Base-by-base conservation (phyloP, 164 flowering plant genomes). In the Brasenia schreberi region DNA sequence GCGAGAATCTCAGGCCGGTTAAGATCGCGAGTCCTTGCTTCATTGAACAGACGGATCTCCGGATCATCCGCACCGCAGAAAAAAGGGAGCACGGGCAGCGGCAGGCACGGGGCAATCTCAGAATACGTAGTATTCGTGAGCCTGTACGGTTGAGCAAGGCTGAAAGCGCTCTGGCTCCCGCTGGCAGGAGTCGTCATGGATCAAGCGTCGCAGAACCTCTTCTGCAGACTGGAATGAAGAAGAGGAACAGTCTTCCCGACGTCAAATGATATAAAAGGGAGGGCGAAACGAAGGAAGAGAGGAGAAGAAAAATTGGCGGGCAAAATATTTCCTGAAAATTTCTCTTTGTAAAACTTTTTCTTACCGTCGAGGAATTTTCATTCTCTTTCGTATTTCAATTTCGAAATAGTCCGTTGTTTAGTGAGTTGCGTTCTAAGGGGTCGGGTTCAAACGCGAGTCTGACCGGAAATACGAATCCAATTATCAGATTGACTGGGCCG, bases 81-180 rank as follows among this genome's bases (percentile, higher is more conserved):
- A 5, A 85, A 82, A 19, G 99, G 97, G 14, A 94, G 82, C 65
- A 87, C 82, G 42, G 93, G 93, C 72, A 94, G 73, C 60, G 99
- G 95, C 70, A 94, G 67, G 77, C 84, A 80, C 59, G 95, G 80
- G 0, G 93, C 92, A 7, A 88, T 84, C 60, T 94, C 99, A 39
- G 96, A 82, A 74, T 94, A 86, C 12, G 83, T 68, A 0, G 96
- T 86, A 73, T 88, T 94, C 42, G 93, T 69, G 3, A 94, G 82
- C 33, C 80, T 65, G 66, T 74, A 77, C 18, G 75, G 67, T 64
- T 61, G 67, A 59, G 67, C 77, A 17, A 58, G 60, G 33, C 87
- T 83, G 72, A 85, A 77, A 58, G 87, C 87, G 19, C 72, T 72
- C 59, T 68, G 66, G 67, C 59, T 69, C 70, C 63, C 67, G 43